These are phyloP conservation scores for Jatropha multifida DNA, from an alignment of 441 rosid species.

Conservation along the genomic window DNA sequence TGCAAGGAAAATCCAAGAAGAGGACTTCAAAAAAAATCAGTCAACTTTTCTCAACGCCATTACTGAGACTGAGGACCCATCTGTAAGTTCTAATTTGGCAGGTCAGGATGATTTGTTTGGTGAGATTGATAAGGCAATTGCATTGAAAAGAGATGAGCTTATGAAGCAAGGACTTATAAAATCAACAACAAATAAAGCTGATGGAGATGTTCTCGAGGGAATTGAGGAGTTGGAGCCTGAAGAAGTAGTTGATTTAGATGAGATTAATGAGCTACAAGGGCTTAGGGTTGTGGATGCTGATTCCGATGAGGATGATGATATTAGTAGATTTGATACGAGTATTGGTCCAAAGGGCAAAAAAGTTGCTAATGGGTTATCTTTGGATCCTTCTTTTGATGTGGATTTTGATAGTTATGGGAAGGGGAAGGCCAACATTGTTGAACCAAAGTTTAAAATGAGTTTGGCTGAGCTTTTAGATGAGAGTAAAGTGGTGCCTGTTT, in stretches of 20 bases:
- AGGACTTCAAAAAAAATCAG: slow-evolving; percentile 68
- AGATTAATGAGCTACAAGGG: slow-evolving; percentile 66
- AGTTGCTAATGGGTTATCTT: slow-evolving; percentile 22
- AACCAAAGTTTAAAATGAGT: slow-evolving; percentile 71
- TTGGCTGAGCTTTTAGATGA: slow-evolving; percentile 91
- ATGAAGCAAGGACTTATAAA: slow-evolving; percentile 72
- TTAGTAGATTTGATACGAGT: slow-evolving; percentile 30
- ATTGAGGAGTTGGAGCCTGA: slow-evolving; percentile 68
- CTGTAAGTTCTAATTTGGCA: slow-evolving; percentile 14
- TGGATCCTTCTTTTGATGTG: slow-evolving; percentile 64
- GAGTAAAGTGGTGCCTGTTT: slow-evolving; percentile 82
- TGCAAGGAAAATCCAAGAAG: slow-evolving; percentile 65
- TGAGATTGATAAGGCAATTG: slow-evolving; percentile 84
- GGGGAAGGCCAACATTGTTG: slow-evolving; percentile 54
- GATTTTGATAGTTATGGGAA: slow-evolving; percentile 70
- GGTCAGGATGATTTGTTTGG: slow-evolving; percentile 70
- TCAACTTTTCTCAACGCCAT: slow-evolving; percentile 71
- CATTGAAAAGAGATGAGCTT: slow-evolving; percentile 73
- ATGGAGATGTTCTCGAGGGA: slow-evolving; percentile 30
- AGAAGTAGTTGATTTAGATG: slow-evolving; percentile 80
- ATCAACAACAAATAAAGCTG: slow-evolving; percentile 31
- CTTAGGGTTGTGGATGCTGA: slow-evolving; percentile 43
- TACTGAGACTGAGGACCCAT: slow-evolving; percentile 58
- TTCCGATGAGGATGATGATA: slow-evolving; percentile 28
- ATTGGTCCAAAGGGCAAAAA: slow-evolving; percentile 32